Conservation (phyloP, 176 grass and related monocot genomes). For the Aegilops sharonensis region DNA sequence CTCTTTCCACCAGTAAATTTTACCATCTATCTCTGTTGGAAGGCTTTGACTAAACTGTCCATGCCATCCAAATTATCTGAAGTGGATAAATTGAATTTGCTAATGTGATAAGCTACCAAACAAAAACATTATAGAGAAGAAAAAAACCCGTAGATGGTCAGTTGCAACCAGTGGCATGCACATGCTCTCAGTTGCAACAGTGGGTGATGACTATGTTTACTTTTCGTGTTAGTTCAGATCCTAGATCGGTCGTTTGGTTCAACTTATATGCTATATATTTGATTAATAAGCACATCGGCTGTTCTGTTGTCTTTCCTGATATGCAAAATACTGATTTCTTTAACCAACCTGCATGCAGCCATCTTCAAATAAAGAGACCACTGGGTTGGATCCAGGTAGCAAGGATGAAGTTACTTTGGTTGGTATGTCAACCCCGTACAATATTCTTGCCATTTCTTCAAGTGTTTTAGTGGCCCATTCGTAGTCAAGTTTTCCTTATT, state of each 20-base stretch:
- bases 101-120: not conserved
- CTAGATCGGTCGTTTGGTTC: not conserved
- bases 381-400: slow-evolving; percentile 29
- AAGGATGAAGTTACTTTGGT: slow-evolving; percentile 41
- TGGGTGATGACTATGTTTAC: not conserved
- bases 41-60: not conserved
- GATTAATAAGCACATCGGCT: slow-evolving; percentile 3
- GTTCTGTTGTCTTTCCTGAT: not conserved
- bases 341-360: slow-evolving; percentile 33
- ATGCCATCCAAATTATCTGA: not conserved
- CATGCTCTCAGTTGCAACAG: not conserved
- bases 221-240: not conserved
- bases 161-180: not conserved
- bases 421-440: slow-evolving; percentile 38
- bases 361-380: slow-evolving; percentile 31
- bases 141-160: not conserved
- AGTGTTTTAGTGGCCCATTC: not conserved
- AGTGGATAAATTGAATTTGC: not conserved
- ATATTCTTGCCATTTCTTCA: not conserved
- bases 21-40: not conserved
- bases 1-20: slow-evolving; percentile 4
- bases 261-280: slow-evolving; percentile 2
- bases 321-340: slow-evolving; percentile 24
- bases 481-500: slow-evolving; percentile 2
- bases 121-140: not conserved